Percentiles rank a stretch among this genome's conserved stretches.
These are phyloP conservation scores for Fusarium veterinarium DNA, from an alignment of 2,329 filamentous ascomycete species.

Conservation along the genomic window DNA sequence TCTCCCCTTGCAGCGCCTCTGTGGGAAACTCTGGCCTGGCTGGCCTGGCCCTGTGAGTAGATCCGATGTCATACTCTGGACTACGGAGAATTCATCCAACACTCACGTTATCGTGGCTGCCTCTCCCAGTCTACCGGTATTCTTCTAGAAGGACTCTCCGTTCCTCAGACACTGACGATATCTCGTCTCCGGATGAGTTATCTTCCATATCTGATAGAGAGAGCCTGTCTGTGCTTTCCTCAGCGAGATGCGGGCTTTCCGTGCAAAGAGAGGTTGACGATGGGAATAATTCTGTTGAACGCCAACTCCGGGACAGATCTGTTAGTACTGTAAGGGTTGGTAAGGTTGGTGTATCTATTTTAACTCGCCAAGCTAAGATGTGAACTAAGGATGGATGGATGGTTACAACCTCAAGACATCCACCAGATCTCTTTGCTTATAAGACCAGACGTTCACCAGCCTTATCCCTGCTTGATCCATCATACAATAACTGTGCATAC, in stretches of 20 bases:
- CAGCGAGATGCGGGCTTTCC: constrained; percentile 18
- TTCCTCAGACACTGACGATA: constrained; percentile 1
- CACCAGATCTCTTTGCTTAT: constrained; percentile 8
- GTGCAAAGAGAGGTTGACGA: constrained; percentile 2
- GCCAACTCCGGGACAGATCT: constrained; percentile 19
- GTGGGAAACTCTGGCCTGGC: neutral
- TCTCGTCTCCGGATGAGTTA: constrained; percentile 11
- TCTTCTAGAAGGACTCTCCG: constrained; percentile 38
- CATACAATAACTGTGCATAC: neutral
- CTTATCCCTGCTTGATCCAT: constrained; percentile 4
- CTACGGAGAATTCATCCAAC: constrained; percentile 27
- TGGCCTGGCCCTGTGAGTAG: neutral
- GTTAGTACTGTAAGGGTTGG: constrained; percentile 3
- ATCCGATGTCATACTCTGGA: neutral
- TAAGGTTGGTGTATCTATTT: constrained; percentile 32
- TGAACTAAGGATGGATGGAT: constrained; percentile 20
- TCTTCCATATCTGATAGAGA: constrained; percentile 10
- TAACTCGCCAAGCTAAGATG: constrained; percentile 21
- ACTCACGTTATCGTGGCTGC: constrained; percentile 17
- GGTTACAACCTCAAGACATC: constrained; percentile 22
- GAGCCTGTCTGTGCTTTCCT: constrained; percentile 4
- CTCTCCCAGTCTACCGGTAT: constrained; percentile 6
- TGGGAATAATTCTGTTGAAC: constrained; percentile 6
- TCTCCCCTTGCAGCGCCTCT: constrained; percentile 34
- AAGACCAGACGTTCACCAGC: constrained; percentile 16